phyloP scores from a whole-genome alignment of 202 grass and related monocot genomes.

The Bolboschoenoplectus hybrid region DNA sequence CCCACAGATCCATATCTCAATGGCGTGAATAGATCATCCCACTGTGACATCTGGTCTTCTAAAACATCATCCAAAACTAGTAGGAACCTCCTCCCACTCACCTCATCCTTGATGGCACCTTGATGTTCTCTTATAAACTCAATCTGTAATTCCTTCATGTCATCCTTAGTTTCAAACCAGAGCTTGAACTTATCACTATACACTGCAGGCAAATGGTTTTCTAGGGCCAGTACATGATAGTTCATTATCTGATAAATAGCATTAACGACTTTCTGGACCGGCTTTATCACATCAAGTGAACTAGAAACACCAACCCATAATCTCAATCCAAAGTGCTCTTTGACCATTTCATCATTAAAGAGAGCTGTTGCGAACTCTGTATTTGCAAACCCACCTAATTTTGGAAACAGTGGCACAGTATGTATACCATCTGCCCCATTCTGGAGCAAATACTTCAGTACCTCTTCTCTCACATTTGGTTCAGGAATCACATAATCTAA shows the following conservation, averaged over 20 bases:
- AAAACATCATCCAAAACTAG: conserved; percentile 17
- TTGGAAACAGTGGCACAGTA: neutral
- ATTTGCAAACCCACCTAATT: no score
- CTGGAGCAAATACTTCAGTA: neutral
- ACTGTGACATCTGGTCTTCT: conserved; percentile 30
- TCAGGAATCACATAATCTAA: neutral
- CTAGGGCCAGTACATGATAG: neutral
- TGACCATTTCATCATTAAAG: neutral
- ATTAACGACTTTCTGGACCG: neutral
- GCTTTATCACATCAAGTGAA: neutral
- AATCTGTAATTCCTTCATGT: neutral
- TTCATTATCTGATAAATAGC: conserved; percentile 25
- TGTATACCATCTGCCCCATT: conserved; percentile 33
- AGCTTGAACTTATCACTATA: conserved; percentile 13
- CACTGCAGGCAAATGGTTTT: conserved; percentile 4
- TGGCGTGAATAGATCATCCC: neutral
- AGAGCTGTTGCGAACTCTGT: neutral
- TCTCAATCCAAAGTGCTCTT: conserved; percentile 29
- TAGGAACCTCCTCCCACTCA: conserved; percentile 18
- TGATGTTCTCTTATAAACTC: neutral
- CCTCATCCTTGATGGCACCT: neutral
- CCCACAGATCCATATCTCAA: neutral
- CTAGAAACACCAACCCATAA: conserved; percentile 30
- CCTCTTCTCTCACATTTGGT: neutral
- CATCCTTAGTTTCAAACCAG: neutral